Percentiles rank a stretch among this genome's conserved stretches.
Conservation (phyloP, 1,284 basidiomycete species). For the Coniophora puteana region DNA sequence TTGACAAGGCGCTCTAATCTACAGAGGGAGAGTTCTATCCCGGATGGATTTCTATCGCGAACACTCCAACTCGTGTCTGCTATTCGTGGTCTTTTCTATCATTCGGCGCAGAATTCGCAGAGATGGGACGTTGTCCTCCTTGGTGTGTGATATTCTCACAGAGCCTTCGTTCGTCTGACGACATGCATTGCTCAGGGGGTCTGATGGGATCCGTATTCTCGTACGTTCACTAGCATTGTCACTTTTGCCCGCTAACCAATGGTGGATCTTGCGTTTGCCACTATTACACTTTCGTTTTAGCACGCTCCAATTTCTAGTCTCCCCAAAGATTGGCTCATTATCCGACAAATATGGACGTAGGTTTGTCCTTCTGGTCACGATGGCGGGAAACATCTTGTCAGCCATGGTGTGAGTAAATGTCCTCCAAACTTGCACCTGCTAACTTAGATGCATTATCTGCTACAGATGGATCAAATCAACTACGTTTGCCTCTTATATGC, state of each 20-base stretch:
- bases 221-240: conserved; percentile 41
- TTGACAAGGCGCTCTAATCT: conserved; percentile 3
- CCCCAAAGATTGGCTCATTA: conserved; percentile 77
- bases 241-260: background rate
- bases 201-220: conserved; percentile 89
- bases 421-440: background rate
- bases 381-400: conserved; percentile 89
- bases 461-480: conserved; percentile 84
- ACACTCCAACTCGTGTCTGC: conserved; percentile 64
- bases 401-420: conserved; percentile 62
- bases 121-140: conserved; percentile 85
- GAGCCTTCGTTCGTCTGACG: conserved; percentile 1
- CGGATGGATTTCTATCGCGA: conserved; percentile 64
- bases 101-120: conserved; percentile 55
- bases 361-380: conserved; percentile 73
- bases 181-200: conserved; percentile 49
- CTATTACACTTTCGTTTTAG: conserved; percentile 32
- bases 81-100: conserved; percentile 60
- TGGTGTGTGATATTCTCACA: conserved; percentile 35
- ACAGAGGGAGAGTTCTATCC: conserved; percentile 68
- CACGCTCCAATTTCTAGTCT: conserved; percentile 83
- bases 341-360: conserved; percentile 87
- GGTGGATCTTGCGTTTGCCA: conserved; percentile 7
- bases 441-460: background rate
- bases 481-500: conserved; percentile 80